These are phyloP conservation scores for Lipomyces sp. DNA, from an alignment of 805 yeast species.

Conservation along the genomic window DNA sequence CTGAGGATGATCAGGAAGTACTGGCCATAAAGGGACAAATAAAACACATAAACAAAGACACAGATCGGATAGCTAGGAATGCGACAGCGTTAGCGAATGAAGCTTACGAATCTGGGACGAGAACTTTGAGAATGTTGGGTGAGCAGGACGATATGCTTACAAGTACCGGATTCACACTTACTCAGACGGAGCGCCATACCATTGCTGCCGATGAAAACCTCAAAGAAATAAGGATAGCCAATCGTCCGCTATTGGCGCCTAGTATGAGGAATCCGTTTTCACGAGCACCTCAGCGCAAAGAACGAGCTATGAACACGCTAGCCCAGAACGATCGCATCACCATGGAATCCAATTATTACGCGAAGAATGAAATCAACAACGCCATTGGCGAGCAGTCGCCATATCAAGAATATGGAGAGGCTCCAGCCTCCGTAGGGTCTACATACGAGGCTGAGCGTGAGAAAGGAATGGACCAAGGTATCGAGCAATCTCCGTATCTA, in stretches of 20 bases:
- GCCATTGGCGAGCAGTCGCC: not conserved
- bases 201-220: constrained; percentile 1
- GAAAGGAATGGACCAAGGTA: constrained; percentile 53
- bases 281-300: not conserved
- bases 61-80: constrained; percentile 1
- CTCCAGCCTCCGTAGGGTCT: not conserved
- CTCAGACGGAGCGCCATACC: not conserved
- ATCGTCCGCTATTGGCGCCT: constrained; percentile 13
- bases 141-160: constrained; percentile 10
- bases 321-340: not conserved
- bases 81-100: constrained; percentile 6
- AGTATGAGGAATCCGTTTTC: constrained; percentile 8
- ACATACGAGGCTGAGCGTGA: not conserved
- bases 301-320: not conserved
- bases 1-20: constrained; percentile 9
- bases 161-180: constrained; percentile 3
- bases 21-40: constrained; percentile 8
- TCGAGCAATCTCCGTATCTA: constrained; percentile 69
- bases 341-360: not conserved
- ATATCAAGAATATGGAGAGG: not conserved
- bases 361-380: not conserved
- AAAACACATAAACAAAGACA: constrained; percentile 9
- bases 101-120: constrained; percentile 12
- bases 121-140: constrained; percentile 5
- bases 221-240: constrained; percentile 3